A percentile compares a stretch with the other conserved stretches of the same genome.
phyloP scores from a whole-genome alignment of 495 filamentous ascomycete genomes.

The Penicillium atrosanguineum region DNA sequence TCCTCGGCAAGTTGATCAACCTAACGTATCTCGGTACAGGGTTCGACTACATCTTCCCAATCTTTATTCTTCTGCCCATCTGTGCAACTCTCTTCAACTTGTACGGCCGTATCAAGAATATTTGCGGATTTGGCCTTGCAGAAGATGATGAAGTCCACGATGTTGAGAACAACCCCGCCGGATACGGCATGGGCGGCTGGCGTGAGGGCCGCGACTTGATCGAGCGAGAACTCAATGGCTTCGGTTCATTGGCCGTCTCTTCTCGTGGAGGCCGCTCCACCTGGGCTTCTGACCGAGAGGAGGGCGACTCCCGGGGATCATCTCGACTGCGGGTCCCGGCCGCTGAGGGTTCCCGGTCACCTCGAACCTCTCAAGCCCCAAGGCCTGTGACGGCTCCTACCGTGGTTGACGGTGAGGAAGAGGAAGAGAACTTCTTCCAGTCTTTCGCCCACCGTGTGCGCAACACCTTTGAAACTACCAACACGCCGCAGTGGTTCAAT shows the following conservation, averaged over 20 bases:
- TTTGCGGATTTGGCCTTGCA: slow-evolving; percentile 73
- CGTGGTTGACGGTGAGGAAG: slow-evolving; percentile 53
- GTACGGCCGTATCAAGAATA: slow-evolving; percentile 74
- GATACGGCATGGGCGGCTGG: slow-evolving; percentile 81
- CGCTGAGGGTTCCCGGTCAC: slow-evolving; percentile 26
- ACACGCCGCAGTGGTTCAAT: slow-evolving; percentile 76
- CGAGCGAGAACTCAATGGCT: slow-evolving; percentile 76
- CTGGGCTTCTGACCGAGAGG: slow-evolving; percentile 26
- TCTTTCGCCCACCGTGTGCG: slow-evolving; percentile 79
- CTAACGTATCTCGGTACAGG: slow-evolving; percentile 79
- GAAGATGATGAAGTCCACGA: slow-evolving; percentile 72
- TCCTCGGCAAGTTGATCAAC: slow-evolving; percentile 80
- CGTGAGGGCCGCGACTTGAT: slow-evolving; percentile 92
- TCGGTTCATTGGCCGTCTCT: slow-evolving; percentile 50
- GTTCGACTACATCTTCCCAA: slow-evolving; percentile 85
- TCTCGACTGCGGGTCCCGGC: slow-evolving; percentile 31
- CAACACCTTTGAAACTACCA: slow-evolving; percentile 86
- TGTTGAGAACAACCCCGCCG: slow-evolving; percentile 58
- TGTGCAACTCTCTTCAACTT: slow-evolving; percentile 80
- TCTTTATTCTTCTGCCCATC: slow-evolving; percentile 80
- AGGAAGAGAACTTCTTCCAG: slow-evolving; percentile 79
- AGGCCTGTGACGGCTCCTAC: slow-evolving; percentile 28
- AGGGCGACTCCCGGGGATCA: slow-evolving; percentile 27
- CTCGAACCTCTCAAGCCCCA: slow-evolving; percentile 26
- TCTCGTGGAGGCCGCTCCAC: slow-evolving; percentile 33